Conservation (phyloP, 768 basidiomycete genomes). For the Boletellus sp. region DNA sequence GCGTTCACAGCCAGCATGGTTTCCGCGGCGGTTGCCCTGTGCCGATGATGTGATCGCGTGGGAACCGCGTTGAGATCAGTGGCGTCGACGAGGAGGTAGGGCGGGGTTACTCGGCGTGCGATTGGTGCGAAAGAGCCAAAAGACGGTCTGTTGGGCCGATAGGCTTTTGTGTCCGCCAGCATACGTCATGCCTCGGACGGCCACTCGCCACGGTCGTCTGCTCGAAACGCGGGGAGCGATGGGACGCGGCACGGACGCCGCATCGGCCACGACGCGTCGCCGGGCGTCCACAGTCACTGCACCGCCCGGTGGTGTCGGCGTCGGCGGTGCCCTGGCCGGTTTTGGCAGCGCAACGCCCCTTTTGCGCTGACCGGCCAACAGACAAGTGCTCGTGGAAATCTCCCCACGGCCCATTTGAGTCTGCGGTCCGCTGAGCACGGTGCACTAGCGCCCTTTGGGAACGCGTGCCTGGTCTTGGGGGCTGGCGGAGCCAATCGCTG, state of each 20-base stretch:
- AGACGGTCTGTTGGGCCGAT: neutral
- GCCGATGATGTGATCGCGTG: slow-evolving; percentile 10
- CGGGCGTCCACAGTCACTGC: slow-evolving; percentile 3
- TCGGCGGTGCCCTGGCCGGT: neutral
- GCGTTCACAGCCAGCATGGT: no score
- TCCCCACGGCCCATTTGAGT: no score
- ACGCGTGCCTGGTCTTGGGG: no score
- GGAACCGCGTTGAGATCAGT: slow-evolving; percentile 4
- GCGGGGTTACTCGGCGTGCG: neutral
- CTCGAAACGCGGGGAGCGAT: no score
- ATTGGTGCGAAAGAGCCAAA: neutral
- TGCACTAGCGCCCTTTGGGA: no score
- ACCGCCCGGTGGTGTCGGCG: slow-evolving; percentile 20
- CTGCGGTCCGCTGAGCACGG: no score
- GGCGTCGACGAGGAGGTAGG: slow-evolving; percentile 9
- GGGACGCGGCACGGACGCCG: no score
- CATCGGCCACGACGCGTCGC: slow-evolving; percentile 3
- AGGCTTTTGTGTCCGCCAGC: slow-evolving; percentile 3
- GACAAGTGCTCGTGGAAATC: no score
- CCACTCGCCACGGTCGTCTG: no score
- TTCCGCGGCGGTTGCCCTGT: neutral
- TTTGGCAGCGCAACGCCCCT: slow-evolving; percentile 5
- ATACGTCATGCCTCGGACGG: slow-evolving; percentile 2
- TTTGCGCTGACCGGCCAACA: no score
- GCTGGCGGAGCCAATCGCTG: no score